Evolutionary conservation across 1,284 basidiomycete genomes (phyloP).

Genomic region (Crucibulum parvulum): DNA sequence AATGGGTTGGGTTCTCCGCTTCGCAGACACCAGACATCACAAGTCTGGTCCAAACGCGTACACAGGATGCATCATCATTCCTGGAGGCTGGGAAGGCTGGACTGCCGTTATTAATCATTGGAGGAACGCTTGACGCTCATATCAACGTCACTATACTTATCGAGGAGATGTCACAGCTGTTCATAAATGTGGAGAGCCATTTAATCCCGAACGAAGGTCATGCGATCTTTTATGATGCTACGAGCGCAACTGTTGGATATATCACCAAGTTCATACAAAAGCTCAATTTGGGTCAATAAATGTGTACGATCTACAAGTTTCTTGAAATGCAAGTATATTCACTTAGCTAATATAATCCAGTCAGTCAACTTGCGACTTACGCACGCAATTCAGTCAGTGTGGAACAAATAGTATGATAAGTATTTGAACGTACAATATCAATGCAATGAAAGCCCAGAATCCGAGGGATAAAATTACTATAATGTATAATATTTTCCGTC

Average conservation of each 20-base stretch:
- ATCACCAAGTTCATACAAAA: background rate
- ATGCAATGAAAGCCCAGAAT: no score
- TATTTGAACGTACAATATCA: no score
- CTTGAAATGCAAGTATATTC: no score
- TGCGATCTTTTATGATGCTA: slow-evolving; percentile 18
- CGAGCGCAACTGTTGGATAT: background rate
- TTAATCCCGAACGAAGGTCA: slow-evolving; percentile 22
- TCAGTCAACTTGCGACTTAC: no score
- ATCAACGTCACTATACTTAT: slow-evolving; percentile 1
- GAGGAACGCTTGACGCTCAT: background rate
- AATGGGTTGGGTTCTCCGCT: slow-evolving; percentile 9
- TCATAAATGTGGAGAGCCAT: slow-evolving; percentile 23
- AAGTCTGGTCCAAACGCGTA: background rate
- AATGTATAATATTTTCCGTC: no score
- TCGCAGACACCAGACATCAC: slow-evolving; percentile 8
- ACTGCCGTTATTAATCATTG: background rate
- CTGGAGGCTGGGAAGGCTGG: background rate
- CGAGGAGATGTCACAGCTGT: slow-evolving; percentile 11
- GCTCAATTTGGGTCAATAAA: no score
- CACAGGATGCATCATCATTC: background rate
- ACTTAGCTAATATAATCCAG: no score
- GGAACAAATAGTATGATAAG: no score
- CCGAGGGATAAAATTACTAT: no score
- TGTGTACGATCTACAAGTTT: no score
- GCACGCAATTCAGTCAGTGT: no score